Evolutionary conservation across 805 yeast species (phyloP), one percentile per base, ranked within the genome.

Genomic region (Torulaspora gathmanii): DNA sequence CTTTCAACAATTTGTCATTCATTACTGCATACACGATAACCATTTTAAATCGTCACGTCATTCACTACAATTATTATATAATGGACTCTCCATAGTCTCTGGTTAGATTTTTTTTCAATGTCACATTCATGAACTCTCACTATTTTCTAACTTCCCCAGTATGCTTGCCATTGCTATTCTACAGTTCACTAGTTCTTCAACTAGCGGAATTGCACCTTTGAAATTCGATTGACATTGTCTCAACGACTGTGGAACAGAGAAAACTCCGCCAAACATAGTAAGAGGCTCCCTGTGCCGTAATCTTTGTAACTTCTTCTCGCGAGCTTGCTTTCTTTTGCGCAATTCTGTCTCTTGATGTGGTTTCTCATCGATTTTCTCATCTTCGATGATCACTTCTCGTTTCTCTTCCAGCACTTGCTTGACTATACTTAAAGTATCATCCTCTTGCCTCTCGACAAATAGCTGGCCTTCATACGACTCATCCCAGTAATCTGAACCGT

Each of bases 401-500:
- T 23, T 39, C 19, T 44, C 45, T 17, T 47, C 29, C 25, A 16
- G 10, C 8, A 20, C 33, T 5, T 23, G 35, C 30, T 33, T 45
- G 11, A 33, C 42, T 13, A 45, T 31, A 26, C 22, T 31, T 2
- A 41, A 34, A 2, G 27, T 33, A 6, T 43, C 39, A 19, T 46
- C 46, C 3, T 26, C 23, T 13, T 37, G 42, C n/a, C 47, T 33
- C 7, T 44, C 20, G 0, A 56, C 55, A 4, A 28, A 36, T 13
- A 52, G 28, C 27, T 53, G 51, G 8, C 68, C 67, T n/a, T 33
- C 51, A 40, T 56, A 60, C 0, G 56, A 47, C 25, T 58, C 49
- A 45, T 63, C 65, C 60, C 63, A 64, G 37, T 64, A 63, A 40
- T 61, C 65, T 31, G 40, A 31, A n/a, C 68, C 68, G 40, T 59